These are phyloP conservation scores for Salix arbutifolia DNA, from an alignment of 345 rosid genomes.

Conservation along the genomic window DNA sequence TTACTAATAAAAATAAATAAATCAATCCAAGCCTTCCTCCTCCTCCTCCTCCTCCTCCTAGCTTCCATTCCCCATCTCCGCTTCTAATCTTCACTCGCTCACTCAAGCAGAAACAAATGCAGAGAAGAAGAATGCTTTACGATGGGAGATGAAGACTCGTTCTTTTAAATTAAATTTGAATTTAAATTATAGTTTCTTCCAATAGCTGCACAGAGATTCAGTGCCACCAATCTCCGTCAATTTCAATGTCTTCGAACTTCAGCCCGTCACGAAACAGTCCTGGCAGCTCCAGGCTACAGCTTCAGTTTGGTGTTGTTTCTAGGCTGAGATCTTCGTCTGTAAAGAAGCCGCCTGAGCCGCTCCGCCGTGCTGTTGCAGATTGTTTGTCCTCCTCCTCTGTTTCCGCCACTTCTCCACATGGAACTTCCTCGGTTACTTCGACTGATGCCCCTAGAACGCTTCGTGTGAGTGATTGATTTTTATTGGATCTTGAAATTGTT, in stretches of 20 bases:
- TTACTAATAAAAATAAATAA: neutral
- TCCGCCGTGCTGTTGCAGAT: conserved; percentile 88
- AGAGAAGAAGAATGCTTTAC: neutral
- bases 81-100: neutral
- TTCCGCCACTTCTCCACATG: conserved; percentile 49
- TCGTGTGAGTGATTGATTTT: conserved; percentile 52
- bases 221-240: neutral
- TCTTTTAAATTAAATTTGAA: neutral
- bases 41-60: neutral
- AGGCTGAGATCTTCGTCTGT: conserved; percentile 81
- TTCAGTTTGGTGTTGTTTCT: conserved; percentile 42
- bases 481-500: conserved; percentile 35
- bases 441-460: conserved; percentile 94
- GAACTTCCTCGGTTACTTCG: conserved; percentile 44
- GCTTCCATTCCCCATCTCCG: neutral
- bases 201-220: neutral
- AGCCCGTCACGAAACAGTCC: conserved; percentile 58
- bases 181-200: neutral
- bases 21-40: conserved; percentile 12
- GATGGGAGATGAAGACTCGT: neutral
- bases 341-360: conserved; percentile 93
- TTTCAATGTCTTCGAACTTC: conserved; percentile 46
- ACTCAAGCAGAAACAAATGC: neutral
- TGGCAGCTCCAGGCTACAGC: conserved; percentile 41
- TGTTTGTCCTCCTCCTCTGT: conserved; percentile 52